Evolutionary conservation across 2,329 filamentous ascomycete species (phyloP).

Genomic region (Ophiostoma triangulosporum): DNA sequence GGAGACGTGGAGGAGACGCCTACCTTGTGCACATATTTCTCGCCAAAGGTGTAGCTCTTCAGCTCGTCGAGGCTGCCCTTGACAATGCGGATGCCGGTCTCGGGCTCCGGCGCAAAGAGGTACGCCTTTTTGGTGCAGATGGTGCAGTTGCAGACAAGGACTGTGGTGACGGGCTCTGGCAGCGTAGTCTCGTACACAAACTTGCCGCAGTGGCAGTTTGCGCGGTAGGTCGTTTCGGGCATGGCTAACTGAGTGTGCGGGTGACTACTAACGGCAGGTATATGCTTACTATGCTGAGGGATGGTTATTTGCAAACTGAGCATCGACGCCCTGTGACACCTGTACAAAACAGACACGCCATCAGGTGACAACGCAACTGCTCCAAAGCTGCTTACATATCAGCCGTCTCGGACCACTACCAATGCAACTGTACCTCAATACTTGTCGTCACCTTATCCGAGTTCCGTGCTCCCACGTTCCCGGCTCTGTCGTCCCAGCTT

Average conservation of each 20-base stretch:
- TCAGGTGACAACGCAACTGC: slow-evolving; percentile 10
- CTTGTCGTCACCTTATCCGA: background rate
- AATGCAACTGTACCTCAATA: background rate
- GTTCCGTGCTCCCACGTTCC: too few relatives aligned
- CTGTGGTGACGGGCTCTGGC: slow-evolving; percentile 41
- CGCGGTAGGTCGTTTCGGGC: slow-evolving; percentile 29
- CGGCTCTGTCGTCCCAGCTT: background rate
- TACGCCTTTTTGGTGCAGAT: slow-evolving; percentile 42
- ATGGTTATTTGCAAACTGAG: too few relatives aligned
- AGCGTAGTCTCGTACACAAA: slow-evolving; percentile 38
- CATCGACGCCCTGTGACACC: slow-evolving; percentile 6
- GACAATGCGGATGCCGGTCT: slow-evolving; percentile 28
- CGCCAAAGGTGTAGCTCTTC: slow-evolving; percentile 30
- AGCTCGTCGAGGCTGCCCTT: slow-evolving; percentile 30
- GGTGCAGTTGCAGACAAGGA: slow-evolving; percentile 51
- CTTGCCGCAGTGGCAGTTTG: slow-evolving; percentile 44
- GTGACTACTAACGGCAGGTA: too few relatives aligned
- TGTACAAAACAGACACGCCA: slow-evolving; percentile 7
- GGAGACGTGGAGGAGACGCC: background rate
- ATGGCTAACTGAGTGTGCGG: slow-evolving; percentile 5
- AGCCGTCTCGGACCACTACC: background rate
- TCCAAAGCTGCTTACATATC: background rate
- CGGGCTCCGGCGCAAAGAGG: slow-evolving; percentile 23
- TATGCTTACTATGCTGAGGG: background rate
- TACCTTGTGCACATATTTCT: slow-evolving; percentile 29